Percentiles rank a stretch among this genome's conserved stretches.
phyloP scores from a whole-genome alignment of 495 filamentous ascomycete species.

The Coniosporium apollinis region DNA sequence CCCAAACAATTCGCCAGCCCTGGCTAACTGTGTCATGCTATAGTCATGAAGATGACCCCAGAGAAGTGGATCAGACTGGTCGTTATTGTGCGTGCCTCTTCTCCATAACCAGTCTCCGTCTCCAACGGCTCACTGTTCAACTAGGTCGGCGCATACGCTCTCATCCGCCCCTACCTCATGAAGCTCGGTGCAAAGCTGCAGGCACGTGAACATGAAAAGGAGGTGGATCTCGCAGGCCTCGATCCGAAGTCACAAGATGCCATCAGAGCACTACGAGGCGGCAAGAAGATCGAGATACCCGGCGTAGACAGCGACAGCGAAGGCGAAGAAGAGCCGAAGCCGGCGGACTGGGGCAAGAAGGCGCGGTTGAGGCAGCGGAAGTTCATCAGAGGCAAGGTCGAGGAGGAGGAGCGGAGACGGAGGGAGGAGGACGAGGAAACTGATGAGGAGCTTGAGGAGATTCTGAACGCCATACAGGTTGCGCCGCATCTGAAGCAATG shows the following conservation, averaged over 20 bases:
- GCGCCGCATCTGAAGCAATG: conserved; percentile 1
- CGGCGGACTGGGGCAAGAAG: conserved; percentile 33
- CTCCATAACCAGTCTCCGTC: too few relatives aligned
- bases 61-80: too few relatives aligned
- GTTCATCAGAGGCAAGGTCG: conserved; percentile 16
- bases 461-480: conserved; percentile 23
- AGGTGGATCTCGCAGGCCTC: conserved; percentile 34
- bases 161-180: conserved; percentile 16
- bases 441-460: conserved; percentile 46
- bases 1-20: too few relatives aligned
- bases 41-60: too few relatives aligned
- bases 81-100: too few relatives aligned
- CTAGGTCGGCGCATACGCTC: conserved; percentile 14
- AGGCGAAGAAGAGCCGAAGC: conserved; percentile 36
- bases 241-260: too few relatives aligned
- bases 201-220: conserved; percentile 2
- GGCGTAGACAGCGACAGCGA: conserved; percentile 32
- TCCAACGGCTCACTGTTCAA: too few relatives aligned
- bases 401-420: conserved; percentile 5
- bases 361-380: conserved; percentile 15
- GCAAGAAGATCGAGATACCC: conserved; percentile 17
- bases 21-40: too few relatives aligned
- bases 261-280: conserved; percentile 41
- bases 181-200: conserved; percentile 14
- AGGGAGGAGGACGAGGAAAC: conserved; percentile 16